Conservation (phyloP, 257 asterid genomes). For the Cinchona pubescens region DNA sequence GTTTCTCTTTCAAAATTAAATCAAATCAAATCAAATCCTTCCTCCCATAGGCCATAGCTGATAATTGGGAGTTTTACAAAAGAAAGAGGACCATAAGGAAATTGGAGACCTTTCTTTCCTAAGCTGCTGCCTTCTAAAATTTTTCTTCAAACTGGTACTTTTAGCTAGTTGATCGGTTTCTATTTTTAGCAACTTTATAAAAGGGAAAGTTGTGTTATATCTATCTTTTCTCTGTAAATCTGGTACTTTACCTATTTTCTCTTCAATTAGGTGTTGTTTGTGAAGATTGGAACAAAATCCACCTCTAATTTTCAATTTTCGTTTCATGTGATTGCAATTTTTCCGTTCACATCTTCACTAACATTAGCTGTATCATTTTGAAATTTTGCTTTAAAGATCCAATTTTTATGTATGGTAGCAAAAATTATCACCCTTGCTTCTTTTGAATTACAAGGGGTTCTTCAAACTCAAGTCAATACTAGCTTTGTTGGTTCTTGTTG, state of each 20-base stretch:
- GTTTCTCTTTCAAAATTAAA: neutral
- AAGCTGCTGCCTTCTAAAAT: neutral
- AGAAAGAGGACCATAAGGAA: neutral
- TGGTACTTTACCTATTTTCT: neutral
- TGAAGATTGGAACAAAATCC: neutral
- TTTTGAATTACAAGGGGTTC: neutral
- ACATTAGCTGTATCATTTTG: neutral
- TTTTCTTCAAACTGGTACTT: neutral
- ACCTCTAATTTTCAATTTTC: neutral
- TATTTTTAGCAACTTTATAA: neutral
- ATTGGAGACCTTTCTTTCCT: neutral
- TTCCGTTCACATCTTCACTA: neutral
- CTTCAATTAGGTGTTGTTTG: no score
- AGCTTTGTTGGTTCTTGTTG: slow-evolving; percentile 6
- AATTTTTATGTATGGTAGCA: neutral
- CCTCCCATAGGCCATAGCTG: neutral
- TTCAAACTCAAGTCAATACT: neutral
- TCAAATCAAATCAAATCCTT: neutral
- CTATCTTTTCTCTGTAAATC: neutral
- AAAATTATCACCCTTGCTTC: neutral
- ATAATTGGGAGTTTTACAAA: neutral
- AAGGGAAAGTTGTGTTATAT: neutral
- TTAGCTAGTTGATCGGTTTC: neutral
- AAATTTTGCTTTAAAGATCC: neutral
- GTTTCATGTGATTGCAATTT: neutral